phyloP scores from a whole-genome alignment of 2,329 filamentous ascomycete genomes.

The Zalaria obscura region DNA sequence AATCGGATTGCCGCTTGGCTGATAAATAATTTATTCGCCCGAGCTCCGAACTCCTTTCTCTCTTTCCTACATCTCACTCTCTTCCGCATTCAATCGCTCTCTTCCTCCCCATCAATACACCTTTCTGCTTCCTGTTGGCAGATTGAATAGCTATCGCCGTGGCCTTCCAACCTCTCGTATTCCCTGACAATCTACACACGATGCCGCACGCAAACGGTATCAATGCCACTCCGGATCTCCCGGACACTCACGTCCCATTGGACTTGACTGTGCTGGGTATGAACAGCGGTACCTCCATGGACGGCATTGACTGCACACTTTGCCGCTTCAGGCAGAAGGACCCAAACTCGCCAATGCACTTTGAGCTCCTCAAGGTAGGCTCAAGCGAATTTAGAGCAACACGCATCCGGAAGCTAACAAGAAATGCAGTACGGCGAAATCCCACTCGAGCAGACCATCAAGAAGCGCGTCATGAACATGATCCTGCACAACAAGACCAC shows the following conservation, averaged over 20 bases:
- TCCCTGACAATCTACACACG: too few species aligned
- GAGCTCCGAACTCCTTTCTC: too few species aligned
- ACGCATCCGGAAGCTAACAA: neutral
- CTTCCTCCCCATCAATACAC: too few species aligned
- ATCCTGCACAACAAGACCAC: slow-evolving; percentile 41
- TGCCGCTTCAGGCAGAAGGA: slow-evolving; percentile 41
- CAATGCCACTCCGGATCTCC: neutral
- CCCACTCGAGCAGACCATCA: slow-evolving; percentile 38
- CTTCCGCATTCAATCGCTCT: too few species aligned
- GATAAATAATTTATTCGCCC: too few species aligned
- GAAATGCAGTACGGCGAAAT: slow-evolving; percentile 37
- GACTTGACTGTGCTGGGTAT: slow-evolving; percentile 41
- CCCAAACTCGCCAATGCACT: slow-evolving; percentile 38
- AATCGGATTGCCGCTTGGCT: too few species aligned
- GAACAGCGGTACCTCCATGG: slow-evolving; percentile 41
- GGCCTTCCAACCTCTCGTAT: too few species aligned
- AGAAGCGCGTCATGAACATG: slow-evolving; percentile 42
- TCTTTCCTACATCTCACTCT: too few species aligned
- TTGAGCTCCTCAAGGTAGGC: slow-evolving; percentile 31
- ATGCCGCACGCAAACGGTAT: neutral
- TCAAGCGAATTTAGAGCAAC: neutral
- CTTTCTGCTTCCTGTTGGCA: too few species aligned
- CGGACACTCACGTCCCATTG: slow-evolving; percentile 13
- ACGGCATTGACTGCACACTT: slow-evolving; percentile 44
- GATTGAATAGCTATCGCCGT: too few species aligned